phyloP scores from a whole-genome alignment of 768 basidiomycete species.

The Amanita muscaria region DNA sequence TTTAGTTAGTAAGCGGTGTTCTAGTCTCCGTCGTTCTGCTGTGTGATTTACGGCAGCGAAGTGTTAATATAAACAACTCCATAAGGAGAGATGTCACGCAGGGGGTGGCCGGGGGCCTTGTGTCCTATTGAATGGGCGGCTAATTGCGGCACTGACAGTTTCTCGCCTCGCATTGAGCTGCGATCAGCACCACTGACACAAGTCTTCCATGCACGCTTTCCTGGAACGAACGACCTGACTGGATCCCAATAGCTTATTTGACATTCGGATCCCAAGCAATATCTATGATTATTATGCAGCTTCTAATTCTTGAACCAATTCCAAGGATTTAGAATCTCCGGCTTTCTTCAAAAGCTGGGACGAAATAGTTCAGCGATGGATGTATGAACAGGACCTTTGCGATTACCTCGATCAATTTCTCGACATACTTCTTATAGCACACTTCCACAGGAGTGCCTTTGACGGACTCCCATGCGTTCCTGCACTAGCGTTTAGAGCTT shows the following conservation, averaged over 20 bases:
- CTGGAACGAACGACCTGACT: background rate
- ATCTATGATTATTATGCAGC: slow-evolving; percentile 27
- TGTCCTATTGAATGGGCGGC: background rate
- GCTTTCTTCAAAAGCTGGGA: slow-evolving; percentile 48
- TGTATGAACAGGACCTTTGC: background rate
- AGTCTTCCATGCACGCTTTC: slow-evolving; percentile 3
- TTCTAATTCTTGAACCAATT: slow-evolving; percentile 51
- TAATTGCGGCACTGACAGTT: too few species aligned
- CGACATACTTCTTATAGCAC: slow-evolving; percentile 67
- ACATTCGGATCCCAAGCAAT: background rate
- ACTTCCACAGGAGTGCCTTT: slow-evolving; percentile 70
- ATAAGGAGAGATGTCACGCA: background rate
- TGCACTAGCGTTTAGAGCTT: slow-evolving; percentile 21
- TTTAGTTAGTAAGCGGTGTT: too few species aligned
- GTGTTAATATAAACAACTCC: background rate
- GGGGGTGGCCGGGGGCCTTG: slow-evolving; percentile 5
- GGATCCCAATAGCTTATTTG: slow-evolving; percentile 5
- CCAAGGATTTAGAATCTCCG: slow-evolving; percentile 43
- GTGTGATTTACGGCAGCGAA: slow-evolving; percentile 2
- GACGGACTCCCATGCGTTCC: slow-evolving; percentile 80
- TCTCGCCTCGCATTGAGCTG: slow-evolving; percentile 2
- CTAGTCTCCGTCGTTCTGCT: background rate
- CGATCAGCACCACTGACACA: slow-evolving; percentile 7
- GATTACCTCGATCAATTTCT: slow-evolving; percentile 59
- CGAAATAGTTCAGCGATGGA: slow-evolving; percentile 1